Percentiles rank a stretch among this genome's conserved stretches.
Evolutionary conservation across 2,329 filamentous ascomycete genomes (phyloP).

Genomic region (Cryphonectria nitschkei): DNA sequence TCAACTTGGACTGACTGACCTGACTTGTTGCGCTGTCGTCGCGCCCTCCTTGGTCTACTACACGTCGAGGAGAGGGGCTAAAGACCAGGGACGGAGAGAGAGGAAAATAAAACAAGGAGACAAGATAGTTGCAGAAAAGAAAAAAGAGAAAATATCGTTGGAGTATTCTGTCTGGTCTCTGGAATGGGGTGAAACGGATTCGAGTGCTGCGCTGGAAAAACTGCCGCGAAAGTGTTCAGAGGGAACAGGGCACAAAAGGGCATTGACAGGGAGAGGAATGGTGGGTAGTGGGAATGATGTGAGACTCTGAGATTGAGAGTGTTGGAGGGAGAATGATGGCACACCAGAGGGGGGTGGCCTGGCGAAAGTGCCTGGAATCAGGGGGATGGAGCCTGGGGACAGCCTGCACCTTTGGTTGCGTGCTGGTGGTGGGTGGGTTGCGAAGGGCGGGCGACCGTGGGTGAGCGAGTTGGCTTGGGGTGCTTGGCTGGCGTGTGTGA

Average conservation of each 20-base stretch:
- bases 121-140: conserved; percentile 19
- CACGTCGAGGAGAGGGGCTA: neutral
- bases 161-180: conserved; percentile 8
- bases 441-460: neutral
- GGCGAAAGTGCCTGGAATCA: conserved; percentile 24
- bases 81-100: neutral
- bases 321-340: conserved; percentile 22
- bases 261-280: conserved; percentile 14
- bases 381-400: conserved; percentile 12
- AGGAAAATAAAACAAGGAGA: neutral
- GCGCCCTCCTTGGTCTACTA: neutral
- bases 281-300: conserved; percentile 18
- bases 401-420: neutral
- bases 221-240: conserved; percentile 23
- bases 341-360: conserved; percentile 6
- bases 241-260: conserved; percentile 27
- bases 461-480: neutral
- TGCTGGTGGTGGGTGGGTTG: conserved; percentile 6
- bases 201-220: conserved; percentile 21
- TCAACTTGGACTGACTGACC: conserved; percentile 6
- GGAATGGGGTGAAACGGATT: conserved; percentile 24
- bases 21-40: conserved; percentile 2
- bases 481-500: conserved; percentile 11
- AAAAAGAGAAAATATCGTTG: conserved; percentile 10
- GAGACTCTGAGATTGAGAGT: conserved; percentile 18